These are phyloP conservation scores for Xylaria sp. DNA, from an alignment of 2,329 filamentous ascomycete species.

Conservation along the genomic window DNA sequence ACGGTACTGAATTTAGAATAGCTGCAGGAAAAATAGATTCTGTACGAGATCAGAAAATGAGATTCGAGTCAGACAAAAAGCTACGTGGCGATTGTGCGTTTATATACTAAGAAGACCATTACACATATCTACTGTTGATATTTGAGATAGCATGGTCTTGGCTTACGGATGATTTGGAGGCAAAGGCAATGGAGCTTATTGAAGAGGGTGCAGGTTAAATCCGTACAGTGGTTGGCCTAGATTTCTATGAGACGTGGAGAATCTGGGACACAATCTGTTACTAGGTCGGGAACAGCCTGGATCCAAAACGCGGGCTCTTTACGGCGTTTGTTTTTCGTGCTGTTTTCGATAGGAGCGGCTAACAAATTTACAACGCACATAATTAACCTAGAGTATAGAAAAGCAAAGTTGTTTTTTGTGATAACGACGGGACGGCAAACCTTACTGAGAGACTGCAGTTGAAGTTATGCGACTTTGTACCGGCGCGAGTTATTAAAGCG, in stretches of 20 bases:
- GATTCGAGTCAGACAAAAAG: neutral
- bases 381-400: neutral
- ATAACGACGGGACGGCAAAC: neutral
- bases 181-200: conserved; percentile 5
- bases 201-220: conserved; percentile 4
- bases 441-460: neutral
- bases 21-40: conserved; percentile 3
- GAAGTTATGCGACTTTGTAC: conserved; percentile 9
- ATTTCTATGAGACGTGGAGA: neutral
- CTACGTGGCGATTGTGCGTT: conserved; percentile 6
- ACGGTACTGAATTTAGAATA: neutral
- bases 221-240: neutral
- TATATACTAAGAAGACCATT: neutral
- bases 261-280: conserved; percentile 8
- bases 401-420: neutral
- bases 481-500: conserved; percentile 4
- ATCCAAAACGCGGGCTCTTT: neutral
- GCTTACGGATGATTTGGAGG: neutral
- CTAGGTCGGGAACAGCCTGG: neutral
- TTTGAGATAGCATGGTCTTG: conserved; percentile 11
- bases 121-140: conserved; percentile 7
- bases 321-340: conserved; percentile 3
- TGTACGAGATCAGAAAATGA: neutral
- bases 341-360: conserved; percentile 1
- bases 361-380: neutral